Percentiles rank a stretch among this genome's conserved stretches.
Evolutionary conservation across 1,139 yeast species (phyloP).

Genomic region (Geotrichum bryndzae): DNA sequence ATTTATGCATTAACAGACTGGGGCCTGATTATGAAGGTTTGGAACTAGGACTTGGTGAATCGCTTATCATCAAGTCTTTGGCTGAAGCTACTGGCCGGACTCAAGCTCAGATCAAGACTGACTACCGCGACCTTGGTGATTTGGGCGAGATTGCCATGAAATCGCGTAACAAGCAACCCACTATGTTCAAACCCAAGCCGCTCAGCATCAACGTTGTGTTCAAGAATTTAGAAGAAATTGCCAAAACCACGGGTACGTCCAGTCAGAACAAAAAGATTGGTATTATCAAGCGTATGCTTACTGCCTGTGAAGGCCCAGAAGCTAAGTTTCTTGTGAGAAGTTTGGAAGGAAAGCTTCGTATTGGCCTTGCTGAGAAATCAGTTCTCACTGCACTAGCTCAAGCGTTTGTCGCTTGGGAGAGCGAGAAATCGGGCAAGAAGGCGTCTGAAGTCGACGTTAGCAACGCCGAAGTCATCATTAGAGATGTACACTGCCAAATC

Average conservation of each 20-base stretch:
- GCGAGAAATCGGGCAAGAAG: slow-evolving; percentile 26
- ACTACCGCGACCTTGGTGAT: slow-evolving; percentile 79
- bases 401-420: slow-evolving; percentile 64
- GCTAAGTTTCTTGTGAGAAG: slow-evolving; percentile 88
- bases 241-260: slow-evolving; percentile 72
- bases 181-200: slow-evolving; percentile 89
- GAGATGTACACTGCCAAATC: slow-evolving; percentile 84
- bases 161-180: slow-evolving; percentile 77
- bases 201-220: slow-evolving; percentile 71
- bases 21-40: slow-evolving; percentile 96
- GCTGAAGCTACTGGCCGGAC: slow-evolving; percentile 87
- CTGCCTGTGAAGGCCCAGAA: slow-evolving; percentile 82
- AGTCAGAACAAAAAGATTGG: slow-evolving; percentile 74
- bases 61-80: slow-evolving; percentile 77
- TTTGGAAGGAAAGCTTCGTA: slow-evolving; percentile 84
- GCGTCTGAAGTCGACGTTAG: slow-evolving; percentile 24
- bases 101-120: slow-evolving; percentile 59
- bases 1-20: slow-evolving; percentile 75
- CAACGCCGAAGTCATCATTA: slow-evolving; percentile 67
- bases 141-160: slow-evolving; percentile 83
- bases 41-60: slow-evolving; percentile 90
- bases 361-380: slow-evolving; percentile 90
- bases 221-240: slow-evolving; percentile 66
- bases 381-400: slow-evolving; percentile 79
- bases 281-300: slow-evolving; percentile 72